phyloP scores from a whole-genome alignment of 129 eudicot genomes.

The Oenanthe sinensis region DNA sequence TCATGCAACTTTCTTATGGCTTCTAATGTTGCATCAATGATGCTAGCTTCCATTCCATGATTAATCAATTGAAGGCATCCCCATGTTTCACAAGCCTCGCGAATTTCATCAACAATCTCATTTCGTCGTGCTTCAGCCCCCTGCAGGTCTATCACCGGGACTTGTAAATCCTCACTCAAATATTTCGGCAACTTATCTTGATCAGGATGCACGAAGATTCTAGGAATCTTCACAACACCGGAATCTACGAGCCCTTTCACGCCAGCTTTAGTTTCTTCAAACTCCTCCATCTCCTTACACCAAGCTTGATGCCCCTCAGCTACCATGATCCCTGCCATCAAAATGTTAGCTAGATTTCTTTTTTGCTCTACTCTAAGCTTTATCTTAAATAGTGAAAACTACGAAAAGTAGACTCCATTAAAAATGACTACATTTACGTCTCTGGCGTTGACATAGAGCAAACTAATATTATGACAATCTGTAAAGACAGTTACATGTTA shows the following conservation, averaged over 20 bases:
- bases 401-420: neutral
- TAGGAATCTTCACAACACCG: neutral
- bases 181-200: neutral
- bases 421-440: neutral
- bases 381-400: neutral
- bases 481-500: neutral
- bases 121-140: neutral
- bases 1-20: neutral
- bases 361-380: neutral
- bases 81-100: neutral
- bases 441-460: neutral
- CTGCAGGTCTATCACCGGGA: constrained; percentile 3
- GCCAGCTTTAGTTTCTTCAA: neutral
- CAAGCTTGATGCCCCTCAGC: constrained; percentile 2
- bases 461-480: neutral
- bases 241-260: neutral
- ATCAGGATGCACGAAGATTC: neutral
- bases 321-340: neutral
- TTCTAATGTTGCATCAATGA: neutral
- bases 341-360: neutral
- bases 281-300: constrained; percentile 1
- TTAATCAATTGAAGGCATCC: neutral
- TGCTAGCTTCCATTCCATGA: neutral
- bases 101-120: neutral
- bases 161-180: neutral